Conservation (phyloP, 1,284 basidiomycete species). For the Rhizoctonia solani region DNA sequence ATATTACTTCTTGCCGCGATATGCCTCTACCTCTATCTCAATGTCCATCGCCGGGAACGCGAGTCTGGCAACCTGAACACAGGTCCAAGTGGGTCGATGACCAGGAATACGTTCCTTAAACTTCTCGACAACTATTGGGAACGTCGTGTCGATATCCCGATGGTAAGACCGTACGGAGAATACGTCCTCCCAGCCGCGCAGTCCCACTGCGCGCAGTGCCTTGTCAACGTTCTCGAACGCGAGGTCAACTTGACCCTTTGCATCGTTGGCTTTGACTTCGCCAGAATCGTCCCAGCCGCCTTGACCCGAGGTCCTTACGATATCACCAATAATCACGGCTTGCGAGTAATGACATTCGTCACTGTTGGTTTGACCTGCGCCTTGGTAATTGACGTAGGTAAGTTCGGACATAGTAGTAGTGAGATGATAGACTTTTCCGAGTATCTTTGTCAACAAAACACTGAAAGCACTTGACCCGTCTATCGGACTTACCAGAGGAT, state of each 20-base stretch:
- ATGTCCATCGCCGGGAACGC: neutral
- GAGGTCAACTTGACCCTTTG: neutral
- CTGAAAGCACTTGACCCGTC: too few species aligned
- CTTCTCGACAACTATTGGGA: neutral
- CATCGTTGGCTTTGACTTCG: neutral
- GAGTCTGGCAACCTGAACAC: neutral
- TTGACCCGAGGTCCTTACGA: neutral
- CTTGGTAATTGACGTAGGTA: neutral
- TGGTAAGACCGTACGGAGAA: neutral
- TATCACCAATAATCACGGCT: neutral
- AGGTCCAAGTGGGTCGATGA: neutral
- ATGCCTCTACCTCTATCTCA: neutral
- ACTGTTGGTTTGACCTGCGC: neutral
- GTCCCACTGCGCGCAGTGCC: neutral
- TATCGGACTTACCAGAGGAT: too few species aligned
- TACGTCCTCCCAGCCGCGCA: neutral
- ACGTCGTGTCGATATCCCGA: neutral
- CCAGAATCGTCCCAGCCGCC: neutral
- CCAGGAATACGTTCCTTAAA: neutral
- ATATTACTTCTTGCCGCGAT: neutral
- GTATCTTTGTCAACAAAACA: too few species aligned
- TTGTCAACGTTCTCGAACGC: neutral
- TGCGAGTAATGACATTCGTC: neutral
- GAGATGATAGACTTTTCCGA: too few species aligned
- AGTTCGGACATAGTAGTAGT: neutral